Base-by-base conservation (phyloP, 1,284 basidiomycete species). In the Acaromyces ingoldii region DNA sequence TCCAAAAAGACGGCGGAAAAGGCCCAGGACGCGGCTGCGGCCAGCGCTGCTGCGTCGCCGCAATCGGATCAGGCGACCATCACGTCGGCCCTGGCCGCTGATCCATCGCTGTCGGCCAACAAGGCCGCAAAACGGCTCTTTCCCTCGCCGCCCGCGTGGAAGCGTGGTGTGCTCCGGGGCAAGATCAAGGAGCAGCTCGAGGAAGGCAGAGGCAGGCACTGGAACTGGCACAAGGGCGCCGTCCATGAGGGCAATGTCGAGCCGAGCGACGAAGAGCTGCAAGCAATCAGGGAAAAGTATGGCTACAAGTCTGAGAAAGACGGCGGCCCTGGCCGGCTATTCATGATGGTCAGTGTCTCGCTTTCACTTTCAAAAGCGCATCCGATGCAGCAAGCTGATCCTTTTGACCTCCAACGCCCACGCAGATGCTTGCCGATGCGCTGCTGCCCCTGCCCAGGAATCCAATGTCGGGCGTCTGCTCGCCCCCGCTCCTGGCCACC, bases 221-320 rank as follows among this genome's bases (percentile, higher is more conserved):
- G 72, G 72, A 53, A 64, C 34, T 74, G 72, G 72, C 58, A 68
- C 53, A 62, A 68, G 25, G 70, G 72, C 26, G 72, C 72, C 4
- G 60, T 67, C 1, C 60, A 68, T 29, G 39, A 57, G 2, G 49
- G 46, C 28, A 74, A 74, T 31, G 30, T 41, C n/a, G 57, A 64
- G 30, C 72, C 72, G 0, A 62, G 65, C n/a, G 61, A 67, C 3
- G 53, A 68, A 0, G 72, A 74, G 55, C 55, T 71, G 28, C 57
- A 64, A n/a, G 49, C 44, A 2, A 59, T 72, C 19, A 51, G 72
- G n/a, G 41, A 50, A 3, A 47, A 54, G 4, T 74, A 53, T 44
- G 65, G 65, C 3, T 72, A 74, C 58, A 65, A 58, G 42, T 3
- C 46, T 0, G 60, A 61, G 19, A 48, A 36, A 1, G 38, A 72